Base-by-base conservation (phyloP, 2,329 filamentous ascomycete genomes). In the Cordyceps cicadae region DNA sequence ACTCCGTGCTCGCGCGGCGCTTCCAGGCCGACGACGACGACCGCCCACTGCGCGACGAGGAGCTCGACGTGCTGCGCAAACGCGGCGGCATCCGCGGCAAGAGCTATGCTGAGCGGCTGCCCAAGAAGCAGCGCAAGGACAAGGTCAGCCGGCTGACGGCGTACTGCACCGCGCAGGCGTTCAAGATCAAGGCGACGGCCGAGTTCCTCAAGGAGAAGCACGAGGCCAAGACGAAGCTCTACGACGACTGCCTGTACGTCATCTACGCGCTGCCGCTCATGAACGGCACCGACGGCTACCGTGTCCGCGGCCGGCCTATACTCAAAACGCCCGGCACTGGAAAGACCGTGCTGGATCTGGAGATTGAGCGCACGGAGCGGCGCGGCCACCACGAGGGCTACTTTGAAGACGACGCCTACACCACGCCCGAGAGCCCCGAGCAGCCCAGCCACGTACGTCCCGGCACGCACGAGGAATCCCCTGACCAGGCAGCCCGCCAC, bases 161-260 rank as follows among this genome's bases (percentile, higher is more conserved):
- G 12, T 99, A 97, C 74, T 97, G 93, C 73, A 97, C 92, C 0
- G 93, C 94, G 0, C 90, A 97, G 73, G 90, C 89, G 8, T 97
- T 92, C 76, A 96, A 93, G 76, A 86, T 96, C 76, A 88, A 89
- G 67, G 84, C 87, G 29, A 91, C 92, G n/a, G 91, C 92, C 15
- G 85, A 90, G 39, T 99, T 99, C 71, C 79, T 97, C 63, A 88
- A 89, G 67, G 89, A 90, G 65, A 88, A 87, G 68, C 94, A 99
- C 75, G 87, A 89, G 37, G 93, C 92, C 1, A 88, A 92, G 75
- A 96, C 93, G 15, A 99, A 99, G 75, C 81, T 97, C 5, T 99
- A 99, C 74, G 94, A 99, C 72, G 94, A 99, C 73, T 99, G 94
- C 70, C 79, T 99, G 26, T 99, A 99, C 71, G 90, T 88, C 29